Evolutionary conservation across 2,329 filamentous ascomycete species (phyloP).

Genomic region (Coniochaeta pulveracea): DNA sequence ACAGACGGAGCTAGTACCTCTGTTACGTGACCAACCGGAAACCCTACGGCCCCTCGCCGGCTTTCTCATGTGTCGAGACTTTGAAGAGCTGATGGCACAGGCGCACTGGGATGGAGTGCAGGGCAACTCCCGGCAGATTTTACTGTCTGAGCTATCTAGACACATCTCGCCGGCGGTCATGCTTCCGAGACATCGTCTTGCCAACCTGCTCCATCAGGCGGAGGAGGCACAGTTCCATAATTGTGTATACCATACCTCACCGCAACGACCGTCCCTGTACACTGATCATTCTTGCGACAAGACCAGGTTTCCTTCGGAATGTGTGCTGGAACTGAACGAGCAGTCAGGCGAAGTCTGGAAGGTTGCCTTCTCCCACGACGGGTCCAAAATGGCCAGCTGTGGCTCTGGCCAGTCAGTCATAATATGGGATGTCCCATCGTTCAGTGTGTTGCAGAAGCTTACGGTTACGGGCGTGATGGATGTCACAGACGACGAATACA

Average conservation of each 20-base stretch:
- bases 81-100: slow-evolving; percentile 63
- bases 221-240: slow-evolving; percentile 73
- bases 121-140: slow-evolving; percentile 58
- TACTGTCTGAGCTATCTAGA: slow-evolving; percentile 77
- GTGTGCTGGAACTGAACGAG: slow-evolving; percentile 57
- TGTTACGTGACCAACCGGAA: slow-evolving; percentile 68
- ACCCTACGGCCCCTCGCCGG: slow-evolving; percentile 78
- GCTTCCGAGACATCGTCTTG: slow-evolving; percentile 86
- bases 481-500: slow-evolving; percentile 43
- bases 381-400: slow-evolving; percentile 69
- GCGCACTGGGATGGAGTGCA: slow-evolving; percentile 77
- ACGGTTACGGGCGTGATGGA: slow-evolving; percentile 24
- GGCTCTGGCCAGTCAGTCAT: slow-evolving; percentile 64
- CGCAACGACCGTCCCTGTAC: slow-evolving; percentile 71
- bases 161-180: slow-evolving; percentile 94
- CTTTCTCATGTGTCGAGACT: slow-evolving; percentile 76
- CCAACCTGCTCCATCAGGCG: slow-evolving; percentile 68
- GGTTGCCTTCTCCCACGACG: slow-evolving; percentile 81
- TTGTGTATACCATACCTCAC: slow-evolving; percentile 83
- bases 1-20: slow-evolving; percentile 74
- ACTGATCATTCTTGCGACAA: slow-evolving; percentile 77
- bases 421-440: slow-evolving; percentile 70
- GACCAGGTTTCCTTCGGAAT: slow-evolving; percentile 65
- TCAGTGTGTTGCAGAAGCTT: slow-evolving; percentile 51
- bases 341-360: slow-evolving; percentile 85